Conservation (phyloP, 371 early-diverging fungal genomes). For the Circinella umbellata region DNA sequence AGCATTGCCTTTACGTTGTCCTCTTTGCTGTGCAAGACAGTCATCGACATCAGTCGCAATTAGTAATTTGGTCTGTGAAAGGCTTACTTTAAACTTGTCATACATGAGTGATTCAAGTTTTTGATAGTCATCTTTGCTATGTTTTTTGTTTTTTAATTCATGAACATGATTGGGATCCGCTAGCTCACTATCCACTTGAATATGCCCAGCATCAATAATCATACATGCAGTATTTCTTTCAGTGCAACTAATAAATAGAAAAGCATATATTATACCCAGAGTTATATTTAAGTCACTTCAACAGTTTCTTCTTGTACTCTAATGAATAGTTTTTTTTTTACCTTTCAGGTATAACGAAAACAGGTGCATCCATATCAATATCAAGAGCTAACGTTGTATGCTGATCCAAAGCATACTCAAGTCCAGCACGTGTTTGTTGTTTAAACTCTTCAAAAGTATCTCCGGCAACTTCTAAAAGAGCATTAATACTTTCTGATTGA, state of each 20-base stretch:
- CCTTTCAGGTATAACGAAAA: slow-evolving; percentile 84
- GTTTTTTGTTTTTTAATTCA: slow-evolving; percentile 53
- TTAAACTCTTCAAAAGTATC: slow-evolving; percentile 75
- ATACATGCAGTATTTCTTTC: slow-evolving; percentile 58
- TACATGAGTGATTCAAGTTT: slow-evolving; percentile 76
- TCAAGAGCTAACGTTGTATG: slow-evolving; percentile 80
- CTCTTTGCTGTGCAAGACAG: slow-evolving; percentile 67
- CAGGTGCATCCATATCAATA: slow-evolving; percentile 86
- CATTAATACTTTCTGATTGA: slow-evolving; percentile 63
- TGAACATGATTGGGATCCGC: slow-evolving; percentile 63
- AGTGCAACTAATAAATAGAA: slow-evolving; percentile 33
- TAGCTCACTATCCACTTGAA: slow-evolving; percentile 74
- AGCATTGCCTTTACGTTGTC: slow-evolving; percentile 31
- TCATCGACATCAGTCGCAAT: slow-evolving; percentile 63
- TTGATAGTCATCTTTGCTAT: slow-evolving; percentile 57
- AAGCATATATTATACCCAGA: too few species aligned
- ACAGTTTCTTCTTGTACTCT: neutral
- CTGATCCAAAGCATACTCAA: slow-evolving; percentile 79
- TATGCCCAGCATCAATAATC: slow-evolving; percentile 84
- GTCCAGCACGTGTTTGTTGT: slow-evolving; percentile 76
- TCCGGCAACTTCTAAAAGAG: slow-evolving; percentile 71
- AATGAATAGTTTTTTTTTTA: neutral
- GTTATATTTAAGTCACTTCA: too few species aligned
- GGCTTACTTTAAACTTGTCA: slow-evolving; percentile 75
- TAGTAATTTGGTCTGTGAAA: slow-evolving; percentile 71